These are phyloP conservation scores for Coniferiporia weirii DNA, from an alignment of 1,284 basidiomycete species.

Conservation along the genomic window DNA sequence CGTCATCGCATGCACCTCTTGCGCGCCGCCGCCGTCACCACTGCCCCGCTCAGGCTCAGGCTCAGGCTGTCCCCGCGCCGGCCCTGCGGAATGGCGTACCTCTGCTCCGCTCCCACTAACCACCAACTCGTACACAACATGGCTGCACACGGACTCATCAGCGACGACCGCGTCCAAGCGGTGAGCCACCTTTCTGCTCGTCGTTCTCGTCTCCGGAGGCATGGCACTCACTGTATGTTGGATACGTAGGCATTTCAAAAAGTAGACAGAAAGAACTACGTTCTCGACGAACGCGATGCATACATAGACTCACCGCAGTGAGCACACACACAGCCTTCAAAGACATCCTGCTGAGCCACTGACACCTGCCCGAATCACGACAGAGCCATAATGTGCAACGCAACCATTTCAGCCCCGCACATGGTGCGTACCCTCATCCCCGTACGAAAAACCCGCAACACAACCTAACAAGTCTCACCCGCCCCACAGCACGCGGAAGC, in stretches of 20 bases:
- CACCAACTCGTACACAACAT: not conserved
- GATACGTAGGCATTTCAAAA: constrained; percentile 60
- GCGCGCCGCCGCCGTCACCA: no score
- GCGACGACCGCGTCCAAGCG: not conserved
- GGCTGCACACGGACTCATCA: not conserved
- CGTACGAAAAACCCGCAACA: not conserved
- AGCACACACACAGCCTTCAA: constrained; percentile 20
- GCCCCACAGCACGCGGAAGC: constrained; percentile 73
- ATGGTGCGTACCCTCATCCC: constrained; percentile 49
- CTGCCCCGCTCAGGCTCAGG: no score
- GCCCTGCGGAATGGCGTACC: not conserved
- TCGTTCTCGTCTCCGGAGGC: not conserved
- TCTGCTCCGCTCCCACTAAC: not conserved
- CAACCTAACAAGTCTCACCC: not conserved
- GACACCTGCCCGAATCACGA: no score
- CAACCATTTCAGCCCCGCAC: constrained; percentile 89
- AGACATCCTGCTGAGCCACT: constrained; percentile 1
- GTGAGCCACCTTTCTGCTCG: not conserved
- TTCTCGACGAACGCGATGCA: constrained; percentile 45
- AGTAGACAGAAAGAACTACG: constrained; percentile 75
- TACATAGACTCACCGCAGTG: constrained; percentile 82
- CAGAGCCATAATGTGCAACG: constrained; percentile 72
- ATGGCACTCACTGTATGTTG: constrained; percentile 40
- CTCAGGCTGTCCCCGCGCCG: no score
- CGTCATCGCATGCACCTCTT: no score